phyloP scores from a whole-genome alignment of 352 stramenopile species.

The Phytopythium cucurbitacearum region DNA sequence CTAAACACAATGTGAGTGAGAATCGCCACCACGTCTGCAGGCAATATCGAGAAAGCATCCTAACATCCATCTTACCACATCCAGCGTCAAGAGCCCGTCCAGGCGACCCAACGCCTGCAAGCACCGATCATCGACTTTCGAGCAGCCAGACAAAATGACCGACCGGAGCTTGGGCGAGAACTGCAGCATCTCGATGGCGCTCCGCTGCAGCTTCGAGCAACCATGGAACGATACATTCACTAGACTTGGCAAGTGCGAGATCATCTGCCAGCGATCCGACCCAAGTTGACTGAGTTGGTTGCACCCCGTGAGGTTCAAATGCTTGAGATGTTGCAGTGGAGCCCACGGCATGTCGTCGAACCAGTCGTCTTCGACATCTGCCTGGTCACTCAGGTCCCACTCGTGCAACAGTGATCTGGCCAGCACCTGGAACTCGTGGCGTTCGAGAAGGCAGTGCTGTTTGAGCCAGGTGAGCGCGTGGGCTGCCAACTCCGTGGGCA shows the following conservation, averaged over 20 bases:
- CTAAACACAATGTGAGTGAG: background rate
- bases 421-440: conserved; percentile 49
- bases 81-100: conserved; percentile 31
- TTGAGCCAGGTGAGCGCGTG: conserved; percentile 50
- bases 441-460: conserved; percentile 46
- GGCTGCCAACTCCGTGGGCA: conserved; percentile 40
- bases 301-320: conserved; percentile 55
- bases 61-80: conserved; percentile 37
- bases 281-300: conserved; percentile 47
- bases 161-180: conserved; percentile 49
- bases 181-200: conserved; percentile 47
- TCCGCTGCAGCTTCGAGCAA: conserved; percentile 36
- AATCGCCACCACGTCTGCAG: background rate
- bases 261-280: conserved; percentile 14
- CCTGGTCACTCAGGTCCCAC: conserved; percentile 45
- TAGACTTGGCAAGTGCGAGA: conserved; percentile 40
- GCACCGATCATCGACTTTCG: conserved; percentile 52
- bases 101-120: conserved; percentile 35
- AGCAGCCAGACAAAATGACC: conserved; percentile 58
- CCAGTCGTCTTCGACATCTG: conserved; percentile 60
- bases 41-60: too few species aligned
- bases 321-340: conserved; percentile 45
- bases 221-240: conserved; percentile 43
- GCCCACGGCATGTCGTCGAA: conserved; percentile 45
- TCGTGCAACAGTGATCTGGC: conserved; percentile 47